phyloP scores from a whole-genome alignment of 208 protist genomes.

The Endotrypanum monterogeii region DNA sequence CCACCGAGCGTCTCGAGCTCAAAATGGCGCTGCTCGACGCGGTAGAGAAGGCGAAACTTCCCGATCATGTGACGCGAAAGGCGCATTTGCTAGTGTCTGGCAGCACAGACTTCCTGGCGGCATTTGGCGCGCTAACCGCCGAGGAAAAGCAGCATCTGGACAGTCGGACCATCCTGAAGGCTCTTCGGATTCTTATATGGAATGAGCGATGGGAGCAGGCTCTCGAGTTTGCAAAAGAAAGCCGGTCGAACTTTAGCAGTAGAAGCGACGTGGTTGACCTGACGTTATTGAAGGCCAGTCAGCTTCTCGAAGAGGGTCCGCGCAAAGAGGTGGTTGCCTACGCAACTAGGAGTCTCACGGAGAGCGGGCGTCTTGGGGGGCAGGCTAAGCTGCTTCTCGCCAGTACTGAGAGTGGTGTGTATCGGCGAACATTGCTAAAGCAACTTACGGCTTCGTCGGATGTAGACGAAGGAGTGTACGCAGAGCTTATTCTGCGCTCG shows the following conservation, averaged over 20 bases:
- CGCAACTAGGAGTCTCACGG: conserved; percentile 49
- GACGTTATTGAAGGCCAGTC: conserved; percentile 34
- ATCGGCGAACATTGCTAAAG: conserved; percentile 45
- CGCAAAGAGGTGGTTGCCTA: conserved; percentile 37
- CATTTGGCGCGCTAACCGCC: conserved; percentile 29
- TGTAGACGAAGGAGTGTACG: conserved; percentile 79
- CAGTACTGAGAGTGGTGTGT: conserved; percentile 42
- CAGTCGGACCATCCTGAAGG: conserved; percentile 31
- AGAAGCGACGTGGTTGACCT: conserved; percentile 49
- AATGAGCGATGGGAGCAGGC: conserved; percentile 68
- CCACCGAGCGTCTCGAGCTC: conserved; percentile 13
- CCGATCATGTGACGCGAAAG: conserved; percentile 27
- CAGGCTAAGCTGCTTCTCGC: conserved; percentile 62
- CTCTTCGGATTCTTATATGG: conserved; percentile 27
- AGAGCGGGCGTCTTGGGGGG: conserved; percentile 36
- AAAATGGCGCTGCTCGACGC: conserved; percentile 23
- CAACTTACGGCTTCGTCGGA: conserved; percentile 62
- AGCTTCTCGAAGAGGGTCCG: conserved; percentile 36
- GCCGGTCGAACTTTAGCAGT: conserved; percentile 42
- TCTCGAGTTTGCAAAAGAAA: conserved; percentile 50
- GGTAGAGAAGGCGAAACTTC: conserved; percentile 27
- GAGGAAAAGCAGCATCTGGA: conserved; percentile 29
- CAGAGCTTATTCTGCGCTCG: conserved; percentile 65
- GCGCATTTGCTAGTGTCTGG: conserved; percentile 27
- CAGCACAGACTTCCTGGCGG: conserved; percentile 30